A percentile compares a stretch with the other conserved stretches of the same genome.
Evolutionary conservation across 805 yeast species (phyloP).

Genomic region (Barnettozyma botsteinii): DNA sequence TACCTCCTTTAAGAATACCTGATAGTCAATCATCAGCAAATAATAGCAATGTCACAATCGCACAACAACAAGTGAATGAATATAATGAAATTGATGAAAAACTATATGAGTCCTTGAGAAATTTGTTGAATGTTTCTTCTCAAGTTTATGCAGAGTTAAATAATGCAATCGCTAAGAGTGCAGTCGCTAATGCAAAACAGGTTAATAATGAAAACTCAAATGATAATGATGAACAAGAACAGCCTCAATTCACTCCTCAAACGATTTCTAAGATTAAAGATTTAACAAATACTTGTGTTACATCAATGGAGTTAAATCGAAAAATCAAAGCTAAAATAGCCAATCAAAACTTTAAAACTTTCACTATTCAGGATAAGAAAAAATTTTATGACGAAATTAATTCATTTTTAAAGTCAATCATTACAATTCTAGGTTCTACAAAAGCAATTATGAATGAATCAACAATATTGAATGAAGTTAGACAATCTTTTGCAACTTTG

Average conservation of each 20-base stretch:
- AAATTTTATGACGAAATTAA: slow-evolving; percentile 84
- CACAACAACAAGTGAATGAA: slow-evolving; percentile 26
- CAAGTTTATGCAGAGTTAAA: slow-evolving; percentile 74
- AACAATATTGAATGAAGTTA: slow-evolving; percentile 70
- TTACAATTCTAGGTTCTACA: slow-evolving; percentile 77
- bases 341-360: slow-evolving; percentile 33
- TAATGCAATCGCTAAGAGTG: slow-evolving; percentile 59
- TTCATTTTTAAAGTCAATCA: slow-evolving; percentile 72
- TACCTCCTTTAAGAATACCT: slow-evolving; percentile 25
- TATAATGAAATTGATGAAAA: slow-evolving; percentile 58
- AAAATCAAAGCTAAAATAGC: slow-evolving; percentile 51
- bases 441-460: slow-evolving; percentile 77
- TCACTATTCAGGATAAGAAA: slow-evolving; percentile 46
- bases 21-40: slow-evolving; percentile 6
- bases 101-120: slow-evolving; percentile 55
- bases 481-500: slow-evolving; percentile 72
- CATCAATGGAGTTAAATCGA: slow-evolving; percentile 78
- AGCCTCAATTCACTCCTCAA: slow-evolving; percentile 27
- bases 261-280: slow-evolving; percentile 68
- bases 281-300: slow-evolving; percentile 66
- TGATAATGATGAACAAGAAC: slow-evolving; percentile 23
- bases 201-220: slow-evolving; percentile 10
- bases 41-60: slow-evolving; percentile 5
- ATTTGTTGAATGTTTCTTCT: slow-evolving; percentile 64
- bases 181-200: slow-evolving; percentile 43